A percentile compares a stretch with the other conserved stretches of the same genome.
These are phyloP conservation scores for Arthrobotrys musiformis DNA, from an alignment of 2,329 filamentous ascomycete species.

Conservation along the genomic window DNA sequence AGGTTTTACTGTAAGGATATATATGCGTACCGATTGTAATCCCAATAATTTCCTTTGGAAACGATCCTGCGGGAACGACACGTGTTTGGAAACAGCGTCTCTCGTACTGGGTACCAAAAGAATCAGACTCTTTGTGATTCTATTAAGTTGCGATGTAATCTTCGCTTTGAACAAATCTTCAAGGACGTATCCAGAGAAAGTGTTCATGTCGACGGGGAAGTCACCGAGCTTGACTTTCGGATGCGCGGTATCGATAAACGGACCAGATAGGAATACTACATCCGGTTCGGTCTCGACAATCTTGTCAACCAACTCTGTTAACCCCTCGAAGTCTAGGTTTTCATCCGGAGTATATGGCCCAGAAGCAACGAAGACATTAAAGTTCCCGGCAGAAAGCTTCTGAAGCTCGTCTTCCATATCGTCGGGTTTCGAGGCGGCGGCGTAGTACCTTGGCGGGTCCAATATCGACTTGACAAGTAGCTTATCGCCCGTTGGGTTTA, in stretches of 20 bases:
- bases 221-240: conserved; percentile 84
- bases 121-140: conserved; percentile 73
- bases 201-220: conserved; percentile 77
- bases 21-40: conserved; percentile 47
- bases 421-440: conserved; percentile 75
- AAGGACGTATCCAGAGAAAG: conserved; percentile 74
- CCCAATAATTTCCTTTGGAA: conserved; percentile 53
- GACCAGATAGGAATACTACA: conserved; percentile 80
- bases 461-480: conserved; percentile 84
- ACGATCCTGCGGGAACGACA: conserved; percentile 78
- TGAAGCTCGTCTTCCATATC: conserved; percentile 74
- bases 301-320: conserved; percentile 81
- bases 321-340: conserved; percentile 87
- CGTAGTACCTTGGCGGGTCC: conserved; percentile 77
- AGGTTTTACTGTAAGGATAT: neutral
- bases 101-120: conserved; percentile 76
- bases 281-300: conserved; percentile 81
- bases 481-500: conserved; percentile 84
- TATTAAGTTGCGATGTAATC: conserved; percentile 77
- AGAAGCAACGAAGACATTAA: conserved; percentile 80
- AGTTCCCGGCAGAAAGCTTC: conserved; percentile 70
- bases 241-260: conserved; percentile 92
- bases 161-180: conserved; percentile 83
- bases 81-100: conserved; percentile 82
- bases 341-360: conserved; percentile 94